Percentiles rank a stretch among this genome's conserved stretches.
phyloP scores from a whole-genome alignment of 75 land plant genomes.

The Adiantum capillusveneris region DNA sequence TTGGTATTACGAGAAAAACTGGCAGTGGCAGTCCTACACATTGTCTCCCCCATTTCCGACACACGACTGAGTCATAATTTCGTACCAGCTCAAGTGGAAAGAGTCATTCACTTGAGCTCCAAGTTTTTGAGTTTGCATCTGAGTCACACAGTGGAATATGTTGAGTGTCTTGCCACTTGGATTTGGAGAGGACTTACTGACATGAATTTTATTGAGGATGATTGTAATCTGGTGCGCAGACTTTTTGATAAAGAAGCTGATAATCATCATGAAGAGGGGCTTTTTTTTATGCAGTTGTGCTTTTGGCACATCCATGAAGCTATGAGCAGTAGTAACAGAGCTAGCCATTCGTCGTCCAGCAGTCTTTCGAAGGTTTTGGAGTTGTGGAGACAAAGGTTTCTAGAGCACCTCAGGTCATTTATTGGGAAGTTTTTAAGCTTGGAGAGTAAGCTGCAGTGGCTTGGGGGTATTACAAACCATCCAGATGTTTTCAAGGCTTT shows the following conservation, averaged over 20 bases:
- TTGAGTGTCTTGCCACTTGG: slow-evolving; percentile 47
- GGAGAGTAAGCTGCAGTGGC: slow-evolving; percentile 47
- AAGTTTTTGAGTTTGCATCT: slow-evolving; percentile 50
- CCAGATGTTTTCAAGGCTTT: slow-evolving; percentile 72
- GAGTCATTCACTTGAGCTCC: slow-evolving; percentile 66
- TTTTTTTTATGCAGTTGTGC: slow-evolving; percentile 78
- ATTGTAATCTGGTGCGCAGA: slow-evolving; percentile 64
- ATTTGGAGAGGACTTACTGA: slow-evolving; percentile 32
- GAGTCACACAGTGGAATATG: slow-evolving; percentile 58
- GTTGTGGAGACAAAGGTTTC: slow-evolving; percentile 53
- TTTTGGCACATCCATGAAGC: slow-evolving; percentile 37
- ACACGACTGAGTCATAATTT: slow-evolving; percentile 9
- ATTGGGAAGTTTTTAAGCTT: slow-evolving; percentile 26
- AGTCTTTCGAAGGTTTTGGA: slow-evolving; percentile 9
- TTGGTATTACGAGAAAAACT: slow-evolving; percentile 54
- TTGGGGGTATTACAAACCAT: slow-evolving; percentile 90
- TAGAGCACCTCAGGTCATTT: slow-evolving; percentile 39
- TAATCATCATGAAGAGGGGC: slow-evolving; percentile 95
- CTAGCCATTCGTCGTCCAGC: no score
- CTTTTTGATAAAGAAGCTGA: slow-evolving; percentile 97
- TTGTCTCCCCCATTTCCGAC: slow-evolving; percentile 12
- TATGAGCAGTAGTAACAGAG: no score
- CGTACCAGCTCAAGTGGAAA: slow-evolving; percentile 83
- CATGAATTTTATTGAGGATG: slow-evolving; percentile 12
- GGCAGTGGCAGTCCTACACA: slow-evolving; percentile 46